phyloP scores from a whole-genome alignment of 345 rosid genomes.

The Brassica incana region DNA sequence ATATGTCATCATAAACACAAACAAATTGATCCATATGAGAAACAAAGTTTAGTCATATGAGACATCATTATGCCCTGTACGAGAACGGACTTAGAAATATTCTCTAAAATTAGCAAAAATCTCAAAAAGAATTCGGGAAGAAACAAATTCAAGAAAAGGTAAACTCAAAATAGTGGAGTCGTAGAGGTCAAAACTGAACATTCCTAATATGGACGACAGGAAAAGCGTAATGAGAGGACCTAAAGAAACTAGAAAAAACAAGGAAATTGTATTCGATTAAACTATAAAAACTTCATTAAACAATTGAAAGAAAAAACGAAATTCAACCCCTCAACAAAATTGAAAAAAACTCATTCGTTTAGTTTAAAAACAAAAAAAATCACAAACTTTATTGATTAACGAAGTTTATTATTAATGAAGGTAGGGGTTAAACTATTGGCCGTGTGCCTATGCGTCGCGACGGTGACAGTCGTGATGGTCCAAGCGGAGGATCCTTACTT shows the following conservation, averaged over 20 bases:
- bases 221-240: constrained; percentile 34
- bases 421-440: constrained; percentile 36
- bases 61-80: neutral
- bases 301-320: constrained; percentile 19
- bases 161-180: constrained; percentile 23
- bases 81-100: constrained; percentile 5
- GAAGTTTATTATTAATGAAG: constrained; percentile 24
- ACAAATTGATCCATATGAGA: neutral
- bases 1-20: neutral
- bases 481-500: constrained; percentile 67
- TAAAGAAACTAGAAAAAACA: constrained; percentile 25
- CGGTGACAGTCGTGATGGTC: constrained; percentile 36
- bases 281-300: constrained; percentile 31
- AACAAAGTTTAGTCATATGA: neutral
- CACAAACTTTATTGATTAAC: neutral
- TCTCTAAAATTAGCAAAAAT: neutral
- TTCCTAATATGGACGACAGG: constrained; percentile 36
- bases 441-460: constrained; percentile 39
- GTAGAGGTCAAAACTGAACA: constrained; percentile 22
- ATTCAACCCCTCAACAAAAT: neutral
- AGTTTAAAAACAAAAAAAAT: neutral
- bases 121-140: neutral
- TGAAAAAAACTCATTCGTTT: neutral
- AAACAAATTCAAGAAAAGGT: neutral
- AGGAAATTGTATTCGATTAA: constrained; percentile 16